Percentiles rank a stretch among this genome's conserved stretches.
These are phyloP conservation scores for Paraphaeosphaeria sporulosa DNA, from an alignment of 2,329 filamentous ascomycete species.

Conservation along the genomic window DNA sequence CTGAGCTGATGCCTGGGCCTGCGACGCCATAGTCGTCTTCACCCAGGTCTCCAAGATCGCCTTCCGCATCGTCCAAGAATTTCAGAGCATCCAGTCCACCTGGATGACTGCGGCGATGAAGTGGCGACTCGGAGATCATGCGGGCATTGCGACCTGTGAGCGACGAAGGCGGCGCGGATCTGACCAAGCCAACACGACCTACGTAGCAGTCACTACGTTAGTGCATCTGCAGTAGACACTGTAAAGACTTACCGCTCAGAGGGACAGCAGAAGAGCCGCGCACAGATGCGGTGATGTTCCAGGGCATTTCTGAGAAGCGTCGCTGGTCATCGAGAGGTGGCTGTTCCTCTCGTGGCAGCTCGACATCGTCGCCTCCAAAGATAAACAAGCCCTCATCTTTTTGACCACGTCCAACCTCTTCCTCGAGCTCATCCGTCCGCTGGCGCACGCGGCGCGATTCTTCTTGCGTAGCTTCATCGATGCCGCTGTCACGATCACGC, in stretches of 20 bases:
- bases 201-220: background rate
- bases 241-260: slow-evolving; percentile 37
- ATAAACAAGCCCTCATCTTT: slow-evolving; percentile 44
- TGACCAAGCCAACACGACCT: slow-evolving; percentile 49
- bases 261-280: slow-evolving; percentile 58
- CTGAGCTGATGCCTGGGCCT: slow-evolving; percentile 28
- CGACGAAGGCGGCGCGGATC: slow-evolving; percentile 46
- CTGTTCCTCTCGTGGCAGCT: slow-evolving; percentile 74
- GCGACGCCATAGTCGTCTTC: slow-evolving; percentile 30
- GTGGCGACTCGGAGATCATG: slow-evolving; percentile 67
- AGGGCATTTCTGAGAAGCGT: slow-evolving; percentile 71
- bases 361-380: slow-evolving; percentile 59
- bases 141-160: slow-evolving; percentile 55
- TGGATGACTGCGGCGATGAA: slow-evolving; percentile 59
- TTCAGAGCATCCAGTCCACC: slow-evolving; percentile 37
- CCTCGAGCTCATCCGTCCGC: slow-evolving; percentile 41
- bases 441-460: slow-evolving; percentile 45
- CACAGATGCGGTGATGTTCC: slow-evolving; percentile 68
- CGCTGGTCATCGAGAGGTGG: slow-evolving; percentile 73
- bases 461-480: slow-evolving; percentile 43
- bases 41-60: slow-evolving; percentile 30
- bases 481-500: slow-evolving; percentile 44
- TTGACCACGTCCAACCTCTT: slow-evolving; percentile 43
- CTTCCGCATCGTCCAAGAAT: slow-evolving; percentile 42
- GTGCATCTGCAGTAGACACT: no score